Evolutionary conservation across 208 protist species (phyloP), one percentile per base, ranked within the genome.

Genomic region (Trypanosoma melophagium): DNA sequence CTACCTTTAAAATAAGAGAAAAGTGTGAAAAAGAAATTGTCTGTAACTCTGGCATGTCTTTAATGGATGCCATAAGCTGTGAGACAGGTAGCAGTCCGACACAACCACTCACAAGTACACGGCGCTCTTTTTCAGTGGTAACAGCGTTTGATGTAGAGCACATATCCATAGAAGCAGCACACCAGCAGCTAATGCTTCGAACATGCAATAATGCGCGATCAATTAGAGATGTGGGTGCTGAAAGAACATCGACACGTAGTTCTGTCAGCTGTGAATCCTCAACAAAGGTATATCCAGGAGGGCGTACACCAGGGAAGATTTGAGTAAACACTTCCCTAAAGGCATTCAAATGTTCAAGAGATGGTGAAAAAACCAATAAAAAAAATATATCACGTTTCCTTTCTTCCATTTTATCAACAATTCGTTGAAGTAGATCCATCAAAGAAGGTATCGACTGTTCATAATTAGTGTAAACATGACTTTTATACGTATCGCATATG

Each of bases 121-220:
- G 41, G 0, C 76, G 62, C n/a, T 69, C 62, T 12, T 35, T 54
- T 31, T 38, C 24, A 40, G 55, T 13, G 2, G 19, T 60, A 3
- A 87, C 60, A 25, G 35, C 17, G n/a, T 76, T 81, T 1, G 81
- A 84, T 71, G 97, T 83, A 0, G 93, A 83, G 60, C 96, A 95
- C 13, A 93, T 92, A 5, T 95, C 94, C 28, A 89, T 76, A 19
- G 73, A 81, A 5, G 90, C 87, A 7, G 96, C 77, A 7, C 92
- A 94, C 93, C 95, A 98, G 67, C 94, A 87, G 42, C 83, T 96
- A 31, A 90, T 78, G 51, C 93, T 97, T 75, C 97, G 90, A 47
- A 95, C 87, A 74, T 97, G 93, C 17, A 98, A 45, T 3, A 84
- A 62, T 8, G 65, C 24, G 7, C 53, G 73, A 52, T 59, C 21